Percentiles rank a stretch among this genome's conserved stretches.
phyloP scores from a whole-genome alignment of 148 eudicot species.

The Rhododendron kiyosumense region DNA sequence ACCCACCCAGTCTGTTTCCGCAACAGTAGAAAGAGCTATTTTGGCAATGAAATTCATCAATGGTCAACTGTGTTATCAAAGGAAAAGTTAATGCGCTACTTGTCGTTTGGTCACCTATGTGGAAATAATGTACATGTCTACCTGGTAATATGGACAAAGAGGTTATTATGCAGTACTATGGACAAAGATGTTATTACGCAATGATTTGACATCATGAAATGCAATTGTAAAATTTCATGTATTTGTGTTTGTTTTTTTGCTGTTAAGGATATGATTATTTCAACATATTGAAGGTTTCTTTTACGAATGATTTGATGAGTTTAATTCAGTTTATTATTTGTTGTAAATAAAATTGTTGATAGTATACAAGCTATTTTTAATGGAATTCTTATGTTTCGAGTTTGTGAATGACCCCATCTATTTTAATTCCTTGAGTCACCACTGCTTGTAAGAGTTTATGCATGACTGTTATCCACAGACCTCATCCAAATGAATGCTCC shows the following conservation, averaged over 20 bases:
- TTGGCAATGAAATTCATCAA: not conserved
- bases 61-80: not conserved
- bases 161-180: not conserved
- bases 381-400: not conserved
- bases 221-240: not conserved
- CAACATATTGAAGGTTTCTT: not conserved
- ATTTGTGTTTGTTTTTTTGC: not conserved
- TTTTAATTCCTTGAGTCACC: not conserved
- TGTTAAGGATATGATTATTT: not conserved
- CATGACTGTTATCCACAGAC: constrained; percentile 40
- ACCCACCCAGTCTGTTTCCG: not conserved
- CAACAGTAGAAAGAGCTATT: not conserved
- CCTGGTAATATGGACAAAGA: not conserved
- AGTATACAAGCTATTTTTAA: not conserved
- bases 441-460: not conserved
- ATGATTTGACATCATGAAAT: not conserved
- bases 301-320: not conserved
- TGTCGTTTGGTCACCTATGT: not conserved
- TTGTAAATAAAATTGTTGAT: not conserved
- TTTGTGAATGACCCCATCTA: not conserved
- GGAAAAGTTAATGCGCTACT: not conserved
- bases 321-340: not conserved
- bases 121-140: not conserved
- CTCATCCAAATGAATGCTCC: constrained; percentile 97
- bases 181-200: not conserved